phyloP scores from a whole-genome alignment of 139 green algal genomes.

The Picochlorum sp. region DNA sequence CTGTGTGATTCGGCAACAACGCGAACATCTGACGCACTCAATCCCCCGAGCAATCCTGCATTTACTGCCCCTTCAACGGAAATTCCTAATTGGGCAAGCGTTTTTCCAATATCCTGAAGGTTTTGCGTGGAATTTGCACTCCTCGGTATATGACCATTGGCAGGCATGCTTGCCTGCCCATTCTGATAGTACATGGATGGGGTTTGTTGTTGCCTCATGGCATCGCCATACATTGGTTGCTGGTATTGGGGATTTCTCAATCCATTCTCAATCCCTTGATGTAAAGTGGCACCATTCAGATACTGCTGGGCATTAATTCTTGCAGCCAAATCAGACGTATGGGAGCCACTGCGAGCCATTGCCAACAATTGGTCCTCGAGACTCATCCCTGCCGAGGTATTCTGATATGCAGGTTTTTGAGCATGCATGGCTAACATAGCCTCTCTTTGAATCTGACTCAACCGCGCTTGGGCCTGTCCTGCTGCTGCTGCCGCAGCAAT shows the following conservation, averaged over 20 bases:
- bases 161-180: slow-evolving; percentile 4
- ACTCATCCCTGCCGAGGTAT: background rate
- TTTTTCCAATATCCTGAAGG: slow-evolving; percentile 39
- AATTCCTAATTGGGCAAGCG: slow-evolving; percentile 33
- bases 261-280: background rate
- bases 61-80: slow-evolving; percentile 42
- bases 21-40: slow-evolving; percentile 34
- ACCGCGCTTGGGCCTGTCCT: slow-evolving; percentile 1
- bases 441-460: slow-evolving; percentile 26
- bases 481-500: background rate
- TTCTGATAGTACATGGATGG: background rate
- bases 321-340: slow-evolving; percentile 10
- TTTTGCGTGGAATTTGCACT: slow-evolving; percentile 22
- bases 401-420: background rate
- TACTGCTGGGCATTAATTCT: slow-evolving; percentile 7
- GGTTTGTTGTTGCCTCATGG: background rate
- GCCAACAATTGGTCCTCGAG: background rate
- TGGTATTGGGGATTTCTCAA: no score
- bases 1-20: slow-evolving; percentile 32
- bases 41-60: slow-evolving; percentile 37
- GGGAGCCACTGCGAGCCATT: background rate
- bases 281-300: slow-evolving; percentile 6
- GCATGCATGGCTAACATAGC: slow-evolving; percentile 32
- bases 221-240: background rate
- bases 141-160: background rate